A percentile compares a stretch with the other conserved stretches of the same genome.
Evolutionary conservation across 257 asterid genomes (phyloP).

Genomic region (Fraxinus quadrangulata): DNA sequence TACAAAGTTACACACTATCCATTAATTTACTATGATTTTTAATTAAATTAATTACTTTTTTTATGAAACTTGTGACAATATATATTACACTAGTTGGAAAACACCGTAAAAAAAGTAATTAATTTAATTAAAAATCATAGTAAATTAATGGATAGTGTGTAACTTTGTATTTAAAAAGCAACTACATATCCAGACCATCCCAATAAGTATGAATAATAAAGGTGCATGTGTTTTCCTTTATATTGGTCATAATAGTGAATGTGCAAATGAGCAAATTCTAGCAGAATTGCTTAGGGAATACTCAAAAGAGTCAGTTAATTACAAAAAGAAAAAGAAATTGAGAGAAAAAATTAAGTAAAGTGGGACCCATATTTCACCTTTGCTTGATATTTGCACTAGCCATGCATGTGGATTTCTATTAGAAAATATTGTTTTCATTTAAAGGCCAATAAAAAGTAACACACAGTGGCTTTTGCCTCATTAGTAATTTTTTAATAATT

Average conservation of each 20-base stretch:
- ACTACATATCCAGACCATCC: constrained; percentile 6
- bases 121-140: neutral
- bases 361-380: constrained; percentile 33
- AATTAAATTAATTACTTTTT: too few relatives aligned
- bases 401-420: constrained; percentile 28
- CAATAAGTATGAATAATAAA: constrained; percentile 28
- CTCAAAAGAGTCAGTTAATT: constrained; percentile 38
- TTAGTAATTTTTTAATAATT: neutral
- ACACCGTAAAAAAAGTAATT: too few relatives aligned
- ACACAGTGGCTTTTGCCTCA: neutral
- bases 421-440: constrained; percentile 19
- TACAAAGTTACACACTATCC: too few relatives aligned
- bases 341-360: neutral
- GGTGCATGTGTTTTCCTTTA: constrained; percentile 11
- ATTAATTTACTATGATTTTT: too few relatives aligned
- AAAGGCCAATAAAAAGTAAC: neutral
- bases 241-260: constrained; percentile 5
- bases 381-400: constrained; percentile 20
- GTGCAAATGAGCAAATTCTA: constrained; percentile 41
- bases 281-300: constrained; percentile 47
- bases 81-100: too few relatives aligned
- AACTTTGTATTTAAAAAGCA: neutral
- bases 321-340: neutral
- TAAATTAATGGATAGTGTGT: neutral
- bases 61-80: too few relatives aligned